These are phyloP conservation scores for Boletus sp. DNA, from an alignment of 768 basidiomycete species.

Conservation along the genomic window DNA sequence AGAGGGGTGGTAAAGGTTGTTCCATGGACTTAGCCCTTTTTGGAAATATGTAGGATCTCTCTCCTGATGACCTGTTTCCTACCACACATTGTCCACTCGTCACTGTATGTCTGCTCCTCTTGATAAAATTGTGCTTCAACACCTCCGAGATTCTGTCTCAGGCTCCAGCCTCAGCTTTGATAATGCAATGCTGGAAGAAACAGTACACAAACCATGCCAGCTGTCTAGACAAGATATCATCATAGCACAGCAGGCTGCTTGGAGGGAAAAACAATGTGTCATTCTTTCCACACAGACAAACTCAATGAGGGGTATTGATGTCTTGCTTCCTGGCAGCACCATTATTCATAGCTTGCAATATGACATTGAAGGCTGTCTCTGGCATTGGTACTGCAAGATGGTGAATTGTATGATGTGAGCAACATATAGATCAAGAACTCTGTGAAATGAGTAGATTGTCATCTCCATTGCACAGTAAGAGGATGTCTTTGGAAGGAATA, in stretches of 20 bases:
- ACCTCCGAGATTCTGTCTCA: constrained; percentile 61
- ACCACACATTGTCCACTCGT: constrained; percentile 68
- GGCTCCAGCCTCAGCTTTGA: constrained; percentile 60
- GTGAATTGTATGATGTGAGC: constrained; percentile 90
- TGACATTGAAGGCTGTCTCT: constrained; percentile 66
- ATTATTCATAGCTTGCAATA: constrained; percentile 82
- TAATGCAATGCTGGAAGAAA: constrained; percentile 31
- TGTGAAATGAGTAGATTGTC: constrained; percentile 43
- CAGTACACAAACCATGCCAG: constrained; percentile 34
- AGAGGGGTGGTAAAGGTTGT: constrained; percentile 70
- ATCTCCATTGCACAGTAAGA: constrained; percentile 41
- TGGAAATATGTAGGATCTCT: constrained; percentile 71
- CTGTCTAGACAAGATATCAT: constrained; percentile 85
- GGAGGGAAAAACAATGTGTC: constrained; percentile 80
- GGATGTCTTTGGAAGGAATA: constrained; percentile 57
- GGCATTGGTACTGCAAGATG: constrained; percentile 95
- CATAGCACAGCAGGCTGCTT: constrained; percentile 85
- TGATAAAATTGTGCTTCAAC: constrained; percentile 81
- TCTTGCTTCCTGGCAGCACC: constrained; percentile 80
- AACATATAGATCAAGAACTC: constrained; percentile 92
- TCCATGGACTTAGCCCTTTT: constrained; percentile 80
- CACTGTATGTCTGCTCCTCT: constrained; percentile 73
- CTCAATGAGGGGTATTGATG: constrained; percentile 82
- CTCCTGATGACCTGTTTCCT: constrained; percentile 74
- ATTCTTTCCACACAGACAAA: constrained; percentile 86